phyloP scores from a whole-genome alignment of 176 grass and related monocot species.

The Ensete ventricosum region DNA sequence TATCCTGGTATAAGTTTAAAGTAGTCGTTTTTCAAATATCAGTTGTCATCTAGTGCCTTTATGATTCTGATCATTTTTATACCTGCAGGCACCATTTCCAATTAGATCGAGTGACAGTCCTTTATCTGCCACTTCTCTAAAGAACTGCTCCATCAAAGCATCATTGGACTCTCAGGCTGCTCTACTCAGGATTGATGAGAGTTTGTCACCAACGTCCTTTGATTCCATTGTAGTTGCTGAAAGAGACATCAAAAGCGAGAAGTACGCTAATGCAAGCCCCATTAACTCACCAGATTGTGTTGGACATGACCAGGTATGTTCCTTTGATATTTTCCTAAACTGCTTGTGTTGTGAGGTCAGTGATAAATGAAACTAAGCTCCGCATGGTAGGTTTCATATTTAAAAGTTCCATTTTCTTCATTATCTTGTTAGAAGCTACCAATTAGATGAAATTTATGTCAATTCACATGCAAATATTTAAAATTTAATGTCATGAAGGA shows the following conservation, averaged over 20 bases:
- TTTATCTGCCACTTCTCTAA: conserved; percentile 36
- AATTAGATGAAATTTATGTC: neutral
- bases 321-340: neutral
- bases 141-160: conserved; percentile 44
- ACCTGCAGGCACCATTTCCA: conserved; percentile 40
- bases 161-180: conserved; percentile 65
- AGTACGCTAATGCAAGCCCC: conserved; percentile 48
- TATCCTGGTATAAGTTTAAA: neutral
- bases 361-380: neutral
- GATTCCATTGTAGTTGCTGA: conserved; percentile 72
- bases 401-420: neutral
- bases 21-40: neutral
- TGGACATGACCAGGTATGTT: conserved; percentile 49
- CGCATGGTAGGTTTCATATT: neutral
- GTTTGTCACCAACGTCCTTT: conserved; percentile 66
- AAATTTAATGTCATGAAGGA: neutral
- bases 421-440: neutral
- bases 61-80: neutral
- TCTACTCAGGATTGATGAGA: conserved; percentile 67
- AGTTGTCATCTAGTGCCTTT: too few relatives aligned
- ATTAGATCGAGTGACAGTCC: conserved; percentile 41
- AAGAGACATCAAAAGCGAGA: conserved; percentile 54
- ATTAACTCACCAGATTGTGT: conserved; percentile 49
- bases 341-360: neutral
- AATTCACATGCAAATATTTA: neutral